These are phyloP conservation scores for Nematocida parisii DNA, from an alignment of 371 early-diverging fungal genomes.

Conservation along the genomic window DNA sequence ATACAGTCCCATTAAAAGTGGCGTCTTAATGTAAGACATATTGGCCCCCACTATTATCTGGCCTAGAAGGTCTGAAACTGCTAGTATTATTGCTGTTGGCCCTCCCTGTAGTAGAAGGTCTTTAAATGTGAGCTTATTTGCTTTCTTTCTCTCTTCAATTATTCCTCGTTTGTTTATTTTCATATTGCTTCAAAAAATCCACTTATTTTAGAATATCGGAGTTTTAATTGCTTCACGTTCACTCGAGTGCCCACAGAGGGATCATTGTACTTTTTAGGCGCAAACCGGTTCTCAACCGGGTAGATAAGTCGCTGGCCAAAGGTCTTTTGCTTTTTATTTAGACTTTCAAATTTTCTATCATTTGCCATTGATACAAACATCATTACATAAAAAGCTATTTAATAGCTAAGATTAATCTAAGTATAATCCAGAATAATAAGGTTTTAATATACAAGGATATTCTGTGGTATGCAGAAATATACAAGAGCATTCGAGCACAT, in stretches of 20 bases:
- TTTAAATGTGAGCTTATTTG: background rate
- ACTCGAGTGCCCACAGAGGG: slow-evolving; percentile 20
- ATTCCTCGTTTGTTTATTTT: slow-evolving; percentile 46
- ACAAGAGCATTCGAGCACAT: no score
- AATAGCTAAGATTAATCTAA: background rate
- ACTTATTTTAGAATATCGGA: slow-evolving; percentile 49
- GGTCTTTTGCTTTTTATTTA: slow-evolving; percentile 13
- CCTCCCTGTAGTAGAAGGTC: slow-evolving; percentile 27
- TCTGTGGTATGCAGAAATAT: no score
- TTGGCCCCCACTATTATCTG: slow-evolving; percentile 8
- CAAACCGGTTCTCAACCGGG: slow-evolving; percentile 48
- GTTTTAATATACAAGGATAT: no score
- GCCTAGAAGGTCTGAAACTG: slow-evolving; percentile 20
- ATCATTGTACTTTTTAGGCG: background rate
- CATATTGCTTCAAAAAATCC: slow-evolving; percentile 60
- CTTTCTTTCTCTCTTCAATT: slow-evolving; percentile 30
- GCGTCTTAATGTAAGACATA: background rate
- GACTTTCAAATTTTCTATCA: slow-evolving; percentile 28
- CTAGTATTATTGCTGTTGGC: slow-evolving; percentile 6
- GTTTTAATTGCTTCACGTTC: slow-evolving; percentile 6
- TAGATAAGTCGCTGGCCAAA: background rate
- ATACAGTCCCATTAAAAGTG: slow-evolving; percentile 15
- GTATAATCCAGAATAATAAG: no score
- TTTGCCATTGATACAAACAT: slow-evolving; percentile 13
- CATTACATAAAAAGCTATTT: background rate